Base-by-base conservation (phyloP, 1,284 basidiomycete genomes). In the Ganoderma meredithae region DNA sequence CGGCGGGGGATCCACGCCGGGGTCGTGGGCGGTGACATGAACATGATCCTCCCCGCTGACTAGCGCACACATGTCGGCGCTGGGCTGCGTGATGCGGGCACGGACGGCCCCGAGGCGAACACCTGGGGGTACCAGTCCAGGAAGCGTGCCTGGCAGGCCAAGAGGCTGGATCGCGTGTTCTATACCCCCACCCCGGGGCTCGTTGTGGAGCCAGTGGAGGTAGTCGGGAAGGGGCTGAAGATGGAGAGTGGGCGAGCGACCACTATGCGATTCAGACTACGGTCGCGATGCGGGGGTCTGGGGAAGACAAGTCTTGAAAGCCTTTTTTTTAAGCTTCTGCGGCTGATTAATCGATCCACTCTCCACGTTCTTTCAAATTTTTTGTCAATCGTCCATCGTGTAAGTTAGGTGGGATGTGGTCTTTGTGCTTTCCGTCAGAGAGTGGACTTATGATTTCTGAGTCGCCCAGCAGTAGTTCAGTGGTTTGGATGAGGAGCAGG, bases 1-100 rank as follows among this genome's bases (percentile, higher is more conserved):
- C 81, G 82, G 60, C 72, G 80, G 15, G 81, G 80, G 0, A 75
- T 89, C 17, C 75, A 82, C 33, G 90, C 86, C 0, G 91, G 90
- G 0, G 70, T 93, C 1, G 84, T 91, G 53, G 84, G 83, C 0
- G 91, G 91, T 0, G 91, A 92, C 72, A 90, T 92, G 88, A 92
- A 92, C 71, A 82, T 87, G 58, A 87, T 92, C 64, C 55, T 60
- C 1, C 72, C 79, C 0, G 76, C 78, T 19, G 90, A 92, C 66
- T 69, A 70, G 58, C 70, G 66, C 31, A 77, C 87, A 41, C 81
- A 84, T 15, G 77, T 73, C 41, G 77, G 81, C 3, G 79, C 84
- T 0, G 86, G 86, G 41, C 75, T 93, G 73, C 63, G 66, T 61
- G 91, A 93, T 73, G 87, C 88, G 53, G 91, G 80, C 69, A 78